Evolutionary conservation across 73 alveolate genomes (phyloP).

Genomic region (Tetrahymena malaccensis): DNA sequence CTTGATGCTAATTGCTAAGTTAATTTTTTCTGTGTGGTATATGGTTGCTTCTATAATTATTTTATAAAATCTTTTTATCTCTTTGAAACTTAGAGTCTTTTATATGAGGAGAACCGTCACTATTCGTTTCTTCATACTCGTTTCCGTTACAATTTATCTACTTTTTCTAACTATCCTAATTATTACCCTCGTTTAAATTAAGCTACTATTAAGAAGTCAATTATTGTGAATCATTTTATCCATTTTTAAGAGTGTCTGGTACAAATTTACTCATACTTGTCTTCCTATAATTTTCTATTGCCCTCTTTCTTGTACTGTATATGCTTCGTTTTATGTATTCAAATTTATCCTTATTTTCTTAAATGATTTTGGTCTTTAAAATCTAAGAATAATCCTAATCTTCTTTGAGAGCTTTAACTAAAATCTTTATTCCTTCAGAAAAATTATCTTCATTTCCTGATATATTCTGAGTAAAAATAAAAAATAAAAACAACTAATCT

Average conservation of each 20-base stretch:
- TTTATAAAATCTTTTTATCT: neutral
- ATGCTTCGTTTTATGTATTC: neutral
- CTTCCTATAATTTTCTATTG: neutral
- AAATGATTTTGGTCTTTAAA: neutral
- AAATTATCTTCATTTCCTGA: neutral
- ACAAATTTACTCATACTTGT: neutral
- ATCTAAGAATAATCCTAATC: neutral
- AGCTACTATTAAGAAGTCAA: neutral
- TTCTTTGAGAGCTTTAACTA: neutral
- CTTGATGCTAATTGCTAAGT: neutral
- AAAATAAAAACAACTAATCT: neutral
- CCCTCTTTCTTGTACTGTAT: neutral
- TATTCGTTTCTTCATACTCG: neutral
- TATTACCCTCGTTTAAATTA: neutral
- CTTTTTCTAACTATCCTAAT: neutral
- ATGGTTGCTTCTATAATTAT: neutral
- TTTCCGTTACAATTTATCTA: neutral
- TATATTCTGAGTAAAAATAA: neutral
- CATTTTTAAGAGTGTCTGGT: neutral
- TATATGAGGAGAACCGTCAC: neutral
- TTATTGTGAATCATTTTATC: neutral
- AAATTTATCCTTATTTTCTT: neutral
- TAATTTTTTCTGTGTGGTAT: neutral
- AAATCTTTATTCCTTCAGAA: neutral
- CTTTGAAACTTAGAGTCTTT: neutral